Base-by-base conservation (phyloP, 225 moss, liverwort and hornwort genomes). In the Sphagnum contortum region DNA sequence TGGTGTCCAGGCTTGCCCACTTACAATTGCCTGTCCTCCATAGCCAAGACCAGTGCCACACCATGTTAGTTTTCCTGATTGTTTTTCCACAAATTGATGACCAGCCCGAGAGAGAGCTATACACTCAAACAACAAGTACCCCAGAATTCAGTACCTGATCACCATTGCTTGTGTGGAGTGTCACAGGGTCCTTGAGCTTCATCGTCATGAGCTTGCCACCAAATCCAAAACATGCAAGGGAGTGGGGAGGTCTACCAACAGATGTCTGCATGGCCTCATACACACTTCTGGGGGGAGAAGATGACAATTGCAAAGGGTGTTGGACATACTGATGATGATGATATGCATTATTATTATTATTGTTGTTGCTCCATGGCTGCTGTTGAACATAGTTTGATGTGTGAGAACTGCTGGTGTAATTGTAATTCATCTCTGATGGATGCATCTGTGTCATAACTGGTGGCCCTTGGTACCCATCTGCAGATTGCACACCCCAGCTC, bases 221-320 rank as follows among this genome's bases (percentile, higher is more conserved):
- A 65, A 94, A 94, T 64, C 88, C 93, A 62, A 90, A 90, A 5
- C 80, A 70, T 7, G 80, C 73, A 50, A 94, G 75, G 8, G 80
- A 79, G 74, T 82, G 80, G 63, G 96, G 83, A 45, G 96, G 85
- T 48, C 96, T 74, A 57, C 93, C 96, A 63, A 80, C 77, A 68
- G 93, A 87, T 49, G 88, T 92, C 81, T 88, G 78, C 74, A 90
- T 62, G 10, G 96, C 92, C 60, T 92, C 96, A 51, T 80, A 81
- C 48, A 81, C 72, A 67, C 64, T 81, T 64, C 83, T 85, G 2
- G 96, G 96, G 77, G 90, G 87, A 69, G 29, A 29, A 29, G 29
- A 82, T 57, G 62, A 80, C 84, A 75, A 81, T 64, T 80, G 81
- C 60, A 77, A 73, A 6, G 74, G 74, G 69, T 67, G 78, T 53